Evolutionary conservation across 192 early-diverging fungal genomes (phyloP).

Genomic region (Podila minutissima): DNA sequence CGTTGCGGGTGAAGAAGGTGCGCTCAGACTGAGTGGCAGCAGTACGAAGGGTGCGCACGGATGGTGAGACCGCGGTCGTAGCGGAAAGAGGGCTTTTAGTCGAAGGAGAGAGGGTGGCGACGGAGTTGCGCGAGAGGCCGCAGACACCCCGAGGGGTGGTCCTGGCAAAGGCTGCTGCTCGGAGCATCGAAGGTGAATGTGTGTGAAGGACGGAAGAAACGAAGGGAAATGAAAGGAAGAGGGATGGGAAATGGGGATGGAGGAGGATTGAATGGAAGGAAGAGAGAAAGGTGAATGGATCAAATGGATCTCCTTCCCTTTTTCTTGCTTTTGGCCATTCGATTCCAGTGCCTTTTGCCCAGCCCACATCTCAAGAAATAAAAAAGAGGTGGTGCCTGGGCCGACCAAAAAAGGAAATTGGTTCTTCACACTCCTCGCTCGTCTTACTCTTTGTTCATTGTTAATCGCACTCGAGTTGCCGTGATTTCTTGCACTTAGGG

Average conservation of each 20-base stretch:
- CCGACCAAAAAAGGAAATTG: not conserved
- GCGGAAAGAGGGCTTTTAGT: not conserved
- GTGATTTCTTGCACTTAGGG: too few relatives aligned
- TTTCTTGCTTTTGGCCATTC: too few relatives aligned
- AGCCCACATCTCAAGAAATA: too few relatives aligned
- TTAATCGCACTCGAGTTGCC: too few relatives aligned
- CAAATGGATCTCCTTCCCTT: too few relatives aligned
- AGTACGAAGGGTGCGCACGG: constrained; percentile 18
- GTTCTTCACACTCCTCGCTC: too few relatives aligned
- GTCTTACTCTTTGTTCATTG: not conserved
- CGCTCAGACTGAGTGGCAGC: not conserved
- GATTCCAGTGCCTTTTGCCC: not conserved
- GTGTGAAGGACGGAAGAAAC: not conserved
- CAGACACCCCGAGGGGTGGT: not conserved
- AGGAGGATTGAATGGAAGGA: not conserved
- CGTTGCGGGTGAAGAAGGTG: not conserved
- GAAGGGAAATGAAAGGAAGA: constrained; percentile 1
- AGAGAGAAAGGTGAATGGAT: not conserved
- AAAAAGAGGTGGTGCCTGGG: too few relatives aligned
- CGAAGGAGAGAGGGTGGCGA: constrained; percentile 7
- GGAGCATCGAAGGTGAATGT: constrained; percentile 16
- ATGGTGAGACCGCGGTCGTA: not conserved
- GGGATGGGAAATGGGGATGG: not conserved
- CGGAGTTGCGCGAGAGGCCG: not conserved
- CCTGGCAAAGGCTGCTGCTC: constrained; percentile 19